phyloP scores from a whole-genome alignment of 257 asterid genomes.

The Anisodus tanguticus region DNA sequence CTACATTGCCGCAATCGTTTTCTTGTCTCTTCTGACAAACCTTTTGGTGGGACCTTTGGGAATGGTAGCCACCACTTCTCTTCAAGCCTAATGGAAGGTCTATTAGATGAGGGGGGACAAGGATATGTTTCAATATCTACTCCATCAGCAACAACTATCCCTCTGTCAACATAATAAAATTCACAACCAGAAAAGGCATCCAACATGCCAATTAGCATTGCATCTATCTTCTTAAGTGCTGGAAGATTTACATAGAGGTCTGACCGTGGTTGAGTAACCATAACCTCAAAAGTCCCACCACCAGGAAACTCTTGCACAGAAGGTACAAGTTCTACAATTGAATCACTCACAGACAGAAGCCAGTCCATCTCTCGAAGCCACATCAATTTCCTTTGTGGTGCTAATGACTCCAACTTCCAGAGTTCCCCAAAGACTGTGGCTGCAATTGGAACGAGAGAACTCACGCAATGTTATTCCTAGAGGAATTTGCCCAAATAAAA shows the following conservation, averaged over 20 bases:
- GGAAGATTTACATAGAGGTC: slow-evolving; percentile 83
- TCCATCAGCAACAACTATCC: slow-evolving; percentile 60
- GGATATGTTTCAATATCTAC: slow-evolving; percentile 50
- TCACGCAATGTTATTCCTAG: background rate
- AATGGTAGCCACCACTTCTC: slow-evolving; percentile 96
- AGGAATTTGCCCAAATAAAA: background rate
- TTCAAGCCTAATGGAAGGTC: slow-evolving; percentile 69
- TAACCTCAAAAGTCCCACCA: slow-evolving; percentile 76
- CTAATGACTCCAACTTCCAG: slow-evolving; percentile 85
- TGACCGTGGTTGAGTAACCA: slow-evolving; percentile 80
- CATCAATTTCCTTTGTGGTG: slow-evolving; percentile 59
- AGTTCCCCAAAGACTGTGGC: slow-evolving; percentile 87
- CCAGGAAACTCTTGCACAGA: slow-evolving; percentile 78
- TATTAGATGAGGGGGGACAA: slow-evolving; percentile 46
- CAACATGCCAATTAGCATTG: slow-evolving; percentile 67
- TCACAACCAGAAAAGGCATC: slow-evolving; percentile 78
- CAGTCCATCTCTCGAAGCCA: slow-evolving; percentile 92
- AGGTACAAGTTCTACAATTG: slow-evolving; percentile 89
- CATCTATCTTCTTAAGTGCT: slow-evolving; percentile 82
- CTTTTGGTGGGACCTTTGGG: slow-evolving; percentile 79
- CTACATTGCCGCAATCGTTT: slow-evolving; percentile 68
- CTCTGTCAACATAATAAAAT: slow-evolving; percentile 76
- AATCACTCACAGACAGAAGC: slow-evolving; percentile 89
- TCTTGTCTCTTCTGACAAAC: slow-evolving; percentile 67
- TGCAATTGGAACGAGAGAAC: slow-evolving; percentile 38